These are phyloP conservation scores for Xylaria flabelliformis DNA, from an alignment of 495 filamentous ascomycete species.

Conservation along the genomic window DNA sequence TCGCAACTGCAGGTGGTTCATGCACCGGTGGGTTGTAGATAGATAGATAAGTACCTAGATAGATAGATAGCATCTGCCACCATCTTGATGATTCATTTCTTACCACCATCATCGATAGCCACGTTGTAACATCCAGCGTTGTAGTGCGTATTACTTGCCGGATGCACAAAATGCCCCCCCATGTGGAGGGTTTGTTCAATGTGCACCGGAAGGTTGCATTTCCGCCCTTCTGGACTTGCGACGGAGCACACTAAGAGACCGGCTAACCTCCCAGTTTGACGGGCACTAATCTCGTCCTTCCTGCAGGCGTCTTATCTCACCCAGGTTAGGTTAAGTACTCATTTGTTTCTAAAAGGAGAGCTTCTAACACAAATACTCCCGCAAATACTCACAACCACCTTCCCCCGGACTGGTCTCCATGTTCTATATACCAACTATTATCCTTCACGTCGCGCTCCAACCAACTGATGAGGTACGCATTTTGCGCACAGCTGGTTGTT, in stretches of 20 bases:
- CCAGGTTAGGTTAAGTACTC: background rate
- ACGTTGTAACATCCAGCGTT: too few species aligned
- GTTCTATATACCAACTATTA: constrained; percentile 2
- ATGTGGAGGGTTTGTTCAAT: constrained; percentile 4
- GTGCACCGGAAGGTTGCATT: constrained; percentile 27
- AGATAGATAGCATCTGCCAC: background rate
- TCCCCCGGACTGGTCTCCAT: constrained; percentile 4
- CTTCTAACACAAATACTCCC: constrained; percentile 14
- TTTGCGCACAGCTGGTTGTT: background rate
- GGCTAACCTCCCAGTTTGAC: background rate
- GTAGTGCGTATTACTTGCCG: background rate
- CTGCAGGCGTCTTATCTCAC: background rate
- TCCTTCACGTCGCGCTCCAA: constrained; percentile 8
- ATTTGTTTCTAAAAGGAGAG: background rate
- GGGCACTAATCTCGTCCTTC: constrained; percentile 9
- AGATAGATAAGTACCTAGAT: background rate
- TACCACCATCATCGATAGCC: background rate
- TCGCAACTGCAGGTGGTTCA: too few species aligned
- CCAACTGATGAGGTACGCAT: background rate
- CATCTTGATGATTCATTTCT: constrained; percentile 5
- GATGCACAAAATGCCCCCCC: constrained; percentile 9
- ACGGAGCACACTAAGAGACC: constrained; percentile 8
- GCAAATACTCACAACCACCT: constrained; percentile 12
- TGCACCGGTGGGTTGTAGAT: background rate
- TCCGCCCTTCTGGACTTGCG: constrained; percentile 18